These are phyloP conservation scores for Odontarrhena argentea DNA, from an alignment of 345 rosid genomes.

Conservation along the genomic window DNA sequence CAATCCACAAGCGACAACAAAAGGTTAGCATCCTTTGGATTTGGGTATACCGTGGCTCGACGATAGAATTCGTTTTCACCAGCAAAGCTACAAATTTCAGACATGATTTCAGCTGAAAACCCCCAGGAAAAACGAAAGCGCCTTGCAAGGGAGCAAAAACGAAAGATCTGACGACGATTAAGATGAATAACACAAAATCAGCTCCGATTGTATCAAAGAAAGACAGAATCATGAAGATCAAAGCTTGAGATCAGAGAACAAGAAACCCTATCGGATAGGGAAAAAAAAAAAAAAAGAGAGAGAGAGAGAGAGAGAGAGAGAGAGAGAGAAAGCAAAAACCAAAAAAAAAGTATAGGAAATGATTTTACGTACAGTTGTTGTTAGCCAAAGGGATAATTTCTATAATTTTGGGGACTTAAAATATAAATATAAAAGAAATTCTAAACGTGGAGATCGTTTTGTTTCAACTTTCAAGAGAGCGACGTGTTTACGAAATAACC, in stretches of 20 bases:
- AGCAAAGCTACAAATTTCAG: conserved; percentile 61
- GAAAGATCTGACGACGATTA: conserved; percentile 45
- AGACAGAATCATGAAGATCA: conserved; percentile 36
- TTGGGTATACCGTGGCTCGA: conserved; percentile 65
- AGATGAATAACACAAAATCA: conserved; percentile 21
- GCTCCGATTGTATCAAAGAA: conserved; percentile 11
- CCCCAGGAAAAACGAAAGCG: conserved; percentile 50
- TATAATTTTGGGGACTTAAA: too few relatives aligned
- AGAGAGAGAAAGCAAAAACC: conserved; percentile 38
- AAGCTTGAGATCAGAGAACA: conserved; percentile 43
- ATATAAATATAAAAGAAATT: too few relatives aligned
- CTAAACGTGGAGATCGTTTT: too few relatives aligned
- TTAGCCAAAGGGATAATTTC: too few relatives aligned
- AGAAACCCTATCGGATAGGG: conserved; percentile 88
- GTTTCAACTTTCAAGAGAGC: too few relatives aligned
- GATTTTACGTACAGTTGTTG: too few relatives aligned
- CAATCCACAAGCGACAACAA: conserved; percentile 71
- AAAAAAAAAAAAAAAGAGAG: conserved; percentile 44
- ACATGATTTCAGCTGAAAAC: conserved; percentile 67
- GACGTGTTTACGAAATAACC: too few relatives aligned
- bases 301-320: conserved; percentile 48
- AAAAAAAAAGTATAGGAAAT: too few relatives aligned
- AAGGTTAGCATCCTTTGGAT: conserved; percentile 74
- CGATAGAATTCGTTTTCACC: conserved; percentile 78
- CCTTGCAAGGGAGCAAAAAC: conserved; percentile 84